These are phyloP conservation scores for Xylaria sp. DNA, from an alignment of 2,329 filamentous ascomycete species.

Conservation along the genomic window DNA sequence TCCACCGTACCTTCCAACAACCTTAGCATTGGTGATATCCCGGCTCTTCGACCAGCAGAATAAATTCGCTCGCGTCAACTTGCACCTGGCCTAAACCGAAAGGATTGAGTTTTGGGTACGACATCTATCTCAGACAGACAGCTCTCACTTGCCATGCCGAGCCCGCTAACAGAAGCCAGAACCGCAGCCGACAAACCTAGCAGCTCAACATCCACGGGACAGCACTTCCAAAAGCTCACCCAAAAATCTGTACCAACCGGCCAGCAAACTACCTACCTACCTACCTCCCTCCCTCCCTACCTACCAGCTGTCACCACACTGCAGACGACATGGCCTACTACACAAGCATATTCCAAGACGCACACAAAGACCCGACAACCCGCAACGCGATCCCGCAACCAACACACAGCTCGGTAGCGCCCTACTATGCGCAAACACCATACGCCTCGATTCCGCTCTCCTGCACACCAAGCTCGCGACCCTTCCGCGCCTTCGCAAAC, in stretches of 20 bases:
- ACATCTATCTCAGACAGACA: not conserved
- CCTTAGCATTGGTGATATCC: not conserved
- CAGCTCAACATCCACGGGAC: no score
- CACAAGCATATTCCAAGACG: not conserved
- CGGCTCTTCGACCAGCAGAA: not conserved
- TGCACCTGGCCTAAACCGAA: not conserved
- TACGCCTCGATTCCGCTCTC: not conserved
- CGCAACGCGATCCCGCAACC: not conserved
- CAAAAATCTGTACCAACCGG: not conserved
- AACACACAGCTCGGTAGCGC: not conserved
- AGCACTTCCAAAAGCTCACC: no score
- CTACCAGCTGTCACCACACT: not conserved
- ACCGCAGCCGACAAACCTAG: no score
- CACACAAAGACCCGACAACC: not conserved
- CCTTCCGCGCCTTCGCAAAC: constrained; percentile 10
- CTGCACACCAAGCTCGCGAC: not conserved
- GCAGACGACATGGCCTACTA: not conserved
- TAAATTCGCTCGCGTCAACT: not conserved
- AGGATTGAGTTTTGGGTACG: no score
- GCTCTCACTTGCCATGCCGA: not conserved
- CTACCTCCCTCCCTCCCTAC: not conserved
- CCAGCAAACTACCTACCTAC: not conserved
- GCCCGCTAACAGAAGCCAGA: not conserved
- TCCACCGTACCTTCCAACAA: not conserved
- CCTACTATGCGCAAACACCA: not conserved